Evolutionary conservation across 164 flowering plant species (phyloP), one percentile per base, ranked within the genome.

Genomic region (Stephania yunnanensis): DNA sequence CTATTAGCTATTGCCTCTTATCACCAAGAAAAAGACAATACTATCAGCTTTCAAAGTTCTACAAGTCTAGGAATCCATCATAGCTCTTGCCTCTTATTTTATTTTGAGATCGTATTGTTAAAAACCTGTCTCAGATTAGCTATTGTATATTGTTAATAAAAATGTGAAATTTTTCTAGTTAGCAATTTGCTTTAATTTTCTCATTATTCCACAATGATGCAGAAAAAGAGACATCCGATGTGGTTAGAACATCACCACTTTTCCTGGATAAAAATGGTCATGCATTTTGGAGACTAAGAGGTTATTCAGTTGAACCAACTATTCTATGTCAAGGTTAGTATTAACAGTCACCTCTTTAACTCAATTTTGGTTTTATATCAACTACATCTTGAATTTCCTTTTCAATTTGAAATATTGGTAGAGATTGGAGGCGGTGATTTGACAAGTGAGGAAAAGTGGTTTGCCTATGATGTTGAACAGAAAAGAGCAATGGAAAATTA

Each of bases 281-380:
- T 70, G 84, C 75, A 42, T 89, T 78, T 78, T 92, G 98, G 98
- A 92, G 81, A 76, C 71, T 95, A 13, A 84, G 76, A 65, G 50
- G 89, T 71, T 80, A 61, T 78, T 78, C 82, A 71, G 79, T 78
- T 71, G 83, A 80, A 74, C 71, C 83, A 7, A 72, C 79, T 61
- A 30, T 92, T 25, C 71, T 95, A 75, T 83, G 86, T 78, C 98
- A 92, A 89, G 92, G 98, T 91, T 63, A 36, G 81, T 73, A 61
- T 68, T n/a, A 25, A 10, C 10, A 66, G 15, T 58, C 36, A 25
- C 52, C 15, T 63, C 71, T 46, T 70, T 12, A 30, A 5, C 19
- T 22, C 66, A 11, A 68, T 15, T 67, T 67, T 61, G 72, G 53
- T 9, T 50, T 25, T 65, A 22, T 22, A 50, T 42, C 70, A 50